phyloP scores from a whole-genome alignment of 768 basidiomycete genomes.

The Pleurotus eryngii region DNA sequence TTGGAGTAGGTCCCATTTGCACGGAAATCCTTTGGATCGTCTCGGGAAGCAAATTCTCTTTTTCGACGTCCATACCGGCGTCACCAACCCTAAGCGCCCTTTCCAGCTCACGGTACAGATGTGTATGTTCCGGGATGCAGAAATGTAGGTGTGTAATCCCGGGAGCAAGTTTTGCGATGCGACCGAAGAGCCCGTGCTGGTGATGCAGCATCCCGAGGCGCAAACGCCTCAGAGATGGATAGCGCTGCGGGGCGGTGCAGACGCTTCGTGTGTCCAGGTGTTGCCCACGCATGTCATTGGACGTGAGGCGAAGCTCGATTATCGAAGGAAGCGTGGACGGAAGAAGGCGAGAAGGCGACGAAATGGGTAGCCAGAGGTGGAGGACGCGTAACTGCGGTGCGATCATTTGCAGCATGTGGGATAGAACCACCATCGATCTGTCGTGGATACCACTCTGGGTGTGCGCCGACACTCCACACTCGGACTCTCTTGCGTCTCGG shows the following conservation, averaged over 20 bases:
- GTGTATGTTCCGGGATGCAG: conserved; percentile 6
- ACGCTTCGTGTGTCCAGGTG: not conserved
- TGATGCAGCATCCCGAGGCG: conserved; percentile 5
- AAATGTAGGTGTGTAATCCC: conserved; percentile 15
- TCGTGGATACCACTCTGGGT: not conserved
- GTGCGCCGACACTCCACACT: not conserved
- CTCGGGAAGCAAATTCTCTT: not conserved
- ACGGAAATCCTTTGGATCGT: conserved; percentile 1
- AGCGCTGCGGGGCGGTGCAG: not conserved
- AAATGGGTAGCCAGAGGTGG: conserved; percentile 19
- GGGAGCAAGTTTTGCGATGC: conserved; percentile 20
- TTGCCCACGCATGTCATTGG: conserved; percentile 3
- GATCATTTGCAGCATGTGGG: conserved; percentile 1
- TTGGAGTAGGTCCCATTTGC: conserved; percentile 1
- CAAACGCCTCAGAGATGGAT: conserved; percentile 5
- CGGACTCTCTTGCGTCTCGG: not conserved
- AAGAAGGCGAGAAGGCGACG: conserved; percentile 19
- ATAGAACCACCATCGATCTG: not conserved
- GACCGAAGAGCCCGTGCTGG: conserved; percentile 16
- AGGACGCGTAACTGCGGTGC: conserved; percentile 9
- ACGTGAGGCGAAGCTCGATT: conserved; percentile 1
- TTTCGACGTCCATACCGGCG: too few relatives aligned
- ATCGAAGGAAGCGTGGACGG: conserved; percentile 12
- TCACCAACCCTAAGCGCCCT: not conserved
- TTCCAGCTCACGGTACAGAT: conserved; percentile 2